Base-by-base conservation (phyloP, 305 asterid species). In the Fraxinus sp. region DNA sequence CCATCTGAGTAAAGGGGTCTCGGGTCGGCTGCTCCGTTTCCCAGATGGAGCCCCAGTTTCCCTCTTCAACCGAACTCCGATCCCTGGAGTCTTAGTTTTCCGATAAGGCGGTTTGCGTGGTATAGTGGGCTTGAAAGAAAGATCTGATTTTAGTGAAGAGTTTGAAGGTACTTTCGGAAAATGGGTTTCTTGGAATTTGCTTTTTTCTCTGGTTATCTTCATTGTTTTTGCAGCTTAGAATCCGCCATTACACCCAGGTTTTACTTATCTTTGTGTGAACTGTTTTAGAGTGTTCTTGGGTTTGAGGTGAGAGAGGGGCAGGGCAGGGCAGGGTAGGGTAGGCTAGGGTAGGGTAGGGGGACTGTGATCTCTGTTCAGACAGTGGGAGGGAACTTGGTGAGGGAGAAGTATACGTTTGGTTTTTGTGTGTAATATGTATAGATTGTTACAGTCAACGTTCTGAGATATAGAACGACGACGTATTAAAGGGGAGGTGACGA, bases 1-100 rank as follows among this genome's bases (percentile, higher is more conserved):
- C 95, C 95, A 91, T n/a, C 85, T 86, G 7, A 91, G 90, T 26
- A 91, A 80, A 80, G 92, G 95, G 22, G 93, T 91, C 36, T 86
- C 91, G 2, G 95, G 93, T 28, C 91, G 84, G 86, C 86, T 84
- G 41, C 86, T 83, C 82, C 81, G 82, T 75, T 83, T 91, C 20
- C 76, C 89, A 3, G 84, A 80, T 0, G 85, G 41, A 39, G 71
- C 77, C 16, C 87, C 86, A 33, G 24, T 22, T 35, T 87, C 92
- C 83, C 81, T 87, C 85, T 81, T 83, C 81, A 89, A 62, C 88
- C 89, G 84, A 64, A 85, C 84, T 73, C 92, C 91, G 62, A 78
- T 59, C 78, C 87, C 80, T 79, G 90, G 43, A 84, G 79, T 83
- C 87, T 75, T 83, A 74, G 79, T 77, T 83, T 85, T 91, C 90